Percentiles rank a stretch among this genome's conserved stretches.
phyloP scores from a whole-genome alignment of 1,139 yeast species.

The Hyphopichia buzzinii region DNA sequence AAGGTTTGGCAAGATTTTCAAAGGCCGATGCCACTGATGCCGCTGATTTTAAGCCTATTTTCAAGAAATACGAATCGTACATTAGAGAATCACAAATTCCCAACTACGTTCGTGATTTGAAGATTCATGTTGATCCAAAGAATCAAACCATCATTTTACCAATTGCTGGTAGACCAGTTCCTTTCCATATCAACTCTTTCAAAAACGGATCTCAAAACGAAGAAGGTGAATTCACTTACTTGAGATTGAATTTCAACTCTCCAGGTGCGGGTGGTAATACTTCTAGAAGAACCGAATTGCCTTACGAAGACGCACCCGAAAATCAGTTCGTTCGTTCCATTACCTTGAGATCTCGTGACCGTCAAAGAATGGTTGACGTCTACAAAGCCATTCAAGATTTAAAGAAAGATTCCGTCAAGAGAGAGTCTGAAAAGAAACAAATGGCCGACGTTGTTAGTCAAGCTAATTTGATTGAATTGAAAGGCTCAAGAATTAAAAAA shows the following conservation, averaged over 20 bases:
- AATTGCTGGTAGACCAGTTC: slow-evolving; percentile 94
- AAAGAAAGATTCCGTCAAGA: slow-evolving; percentile 86
- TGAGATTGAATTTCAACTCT: slow-evolving; percentile 88
- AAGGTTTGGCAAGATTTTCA: slow-evolving; percentile 75
- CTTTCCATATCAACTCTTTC: slow-evolving; percentile 91
- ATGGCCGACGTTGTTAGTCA: slow-evolving; percentile 94
- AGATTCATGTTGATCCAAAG: slow-evolving; percentile 83
- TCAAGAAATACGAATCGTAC: slow-evolving; percentile 91
- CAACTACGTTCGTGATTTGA: slow-evolving; percentile 72
- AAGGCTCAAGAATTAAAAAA: slow-evolving; percentile 76
- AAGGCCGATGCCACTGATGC: slow-evolving; percentile 70
- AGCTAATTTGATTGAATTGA: slow-evolving; percentile 80
- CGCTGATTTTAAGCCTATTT: slow-evolving; percentile 67
- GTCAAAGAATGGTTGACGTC: slow-evolving; percentile 88
- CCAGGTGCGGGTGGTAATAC: slow-evolving; percentile 83
- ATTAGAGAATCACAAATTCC: slow-evolving; percentile 93
- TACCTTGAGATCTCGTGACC: slow-evolving; percentile 86
- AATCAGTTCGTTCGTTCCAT: slow-evolving; percentile 85
- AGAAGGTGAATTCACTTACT: slow-evolving; percentile 91
- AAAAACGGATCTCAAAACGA: slow-evolving; percentile 94
- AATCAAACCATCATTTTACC: slow-evolving; percentile 89
- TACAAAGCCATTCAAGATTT: slow-evolving; percentile 88
- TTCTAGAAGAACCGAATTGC: slow-evolving; percentile 72
- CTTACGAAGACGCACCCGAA: slow-evolving; percentile 86
- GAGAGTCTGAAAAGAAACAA: slow-evolving; percentile 88